These are phyloP conservation scores for Wakefieldia striispora DNA, from an alignment of 768 basidiomycete genomes.

Conservation along the genomic window DNA sequence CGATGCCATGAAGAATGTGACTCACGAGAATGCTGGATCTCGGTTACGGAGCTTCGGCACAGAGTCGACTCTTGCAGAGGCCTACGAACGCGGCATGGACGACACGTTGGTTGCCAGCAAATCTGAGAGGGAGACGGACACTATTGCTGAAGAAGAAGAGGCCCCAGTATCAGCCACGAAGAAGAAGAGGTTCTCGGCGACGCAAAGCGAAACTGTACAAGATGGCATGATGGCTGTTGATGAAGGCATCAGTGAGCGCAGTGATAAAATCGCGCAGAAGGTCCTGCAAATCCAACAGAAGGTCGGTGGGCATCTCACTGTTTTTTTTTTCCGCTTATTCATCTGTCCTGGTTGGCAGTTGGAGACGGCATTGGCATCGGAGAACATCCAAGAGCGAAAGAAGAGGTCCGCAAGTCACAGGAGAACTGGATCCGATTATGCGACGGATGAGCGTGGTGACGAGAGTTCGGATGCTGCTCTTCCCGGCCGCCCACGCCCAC, in stretches of 20 bases:
- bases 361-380: conserved; percentile 68
- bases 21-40: conserved; percentile 24
- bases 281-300: conserved; percentile 89
- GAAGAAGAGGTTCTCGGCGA: conserved; percentile 81
- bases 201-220: conserved; percentile 58
- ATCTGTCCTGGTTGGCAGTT: conserved; percentile 45
- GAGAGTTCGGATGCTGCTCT: conserved; percentile 49
- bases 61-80: conserved; percentile 77
- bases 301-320: conserved; percentile 44
- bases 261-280: conserved; percentile 85
- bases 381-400: conserved; percentile 40
- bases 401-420: conserved; percentile 27
- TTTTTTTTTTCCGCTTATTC: conserved; percentile 1
- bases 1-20: conserved; percentile 49
- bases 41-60: conserved; percentile 72
- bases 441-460: conserved; percentile 53
- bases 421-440: conserved; percentile 24
- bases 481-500: conserved; percentile 42
- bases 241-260: conserved; percentile 78
- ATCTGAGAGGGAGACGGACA: conserved; percentile 46
- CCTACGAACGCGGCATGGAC: conserved; percentile 48
- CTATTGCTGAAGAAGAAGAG: conserved; percentile 60
- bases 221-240: conserved; percentile 87
- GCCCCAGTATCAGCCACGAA: conserved; percentile 40
- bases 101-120: conserved; percentile 35